These are phyloP conservation scores for Tubosaeta brunneosetosa DNA, from an alignment of 768 basidiomycete genomes.

Conservation along the genomic window DNA sequence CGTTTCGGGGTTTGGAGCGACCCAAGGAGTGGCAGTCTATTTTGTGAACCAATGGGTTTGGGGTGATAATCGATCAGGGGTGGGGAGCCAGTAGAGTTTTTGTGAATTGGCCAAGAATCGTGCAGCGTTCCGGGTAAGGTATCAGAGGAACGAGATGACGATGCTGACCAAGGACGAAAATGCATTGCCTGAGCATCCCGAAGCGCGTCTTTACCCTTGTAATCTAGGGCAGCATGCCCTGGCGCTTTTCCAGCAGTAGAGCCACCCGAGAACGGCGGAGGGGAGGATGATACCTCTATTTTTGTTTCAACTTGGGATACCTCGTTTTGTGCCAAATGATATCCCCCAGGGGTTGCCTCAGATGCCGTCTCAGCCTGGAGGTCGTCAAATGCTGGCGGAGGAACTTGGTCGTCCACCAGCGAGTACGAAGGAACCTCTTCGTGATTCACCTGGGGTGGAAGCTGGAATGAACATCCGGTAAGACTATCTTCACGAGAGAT, in stretches of 20 bases:
- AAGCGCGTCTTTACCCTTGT: not conserved
- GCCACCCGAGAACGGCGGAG: not conserved
- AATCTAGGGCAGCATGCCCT: not conserved
- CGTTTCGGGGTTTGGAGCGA: not conserved
- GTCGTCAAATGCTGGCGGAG: slow-evolving; percentile 25
- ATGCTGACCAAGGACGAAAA: not conserved
- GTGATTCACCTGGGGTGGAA: slow-evolving; percentile 2
- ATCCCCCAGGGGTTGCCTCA: not conserved
- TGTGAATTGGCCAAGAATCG: not conserved
- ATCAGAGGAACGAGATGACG: no score
- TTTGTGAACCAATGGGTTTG: slow-evolving; percentile 5
- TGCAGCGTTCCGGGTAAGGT: not conserved
- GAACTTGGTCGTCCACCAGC: slow-evolving; percentile 20
- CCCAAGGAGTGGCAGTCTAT: not conserved
- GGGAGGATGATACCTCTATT: not conserved
- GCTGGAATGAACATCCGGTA: not conserved
- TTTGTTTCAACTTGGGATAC: not conserved
- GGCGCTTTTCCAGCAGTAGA: not conserved
- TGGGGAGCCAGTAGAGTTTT: not conserved
- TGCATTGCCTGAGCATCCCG: not conserved
- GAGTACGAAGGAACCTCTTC: slow-evolving; percentile 23
- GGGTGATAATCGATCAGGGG: slow-evolving; percentile 5
- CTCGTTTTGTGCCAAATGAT: not conserved
- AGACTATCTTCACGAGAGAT: not conserved
- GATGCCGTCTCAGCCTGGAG: not conserved